These are phyloP conservation scores for Hymenoscyphus infarciens DNA, from an alignment of 2,329 filamentous ascomycete genomes.

Conservation along the genomic window DNA sequence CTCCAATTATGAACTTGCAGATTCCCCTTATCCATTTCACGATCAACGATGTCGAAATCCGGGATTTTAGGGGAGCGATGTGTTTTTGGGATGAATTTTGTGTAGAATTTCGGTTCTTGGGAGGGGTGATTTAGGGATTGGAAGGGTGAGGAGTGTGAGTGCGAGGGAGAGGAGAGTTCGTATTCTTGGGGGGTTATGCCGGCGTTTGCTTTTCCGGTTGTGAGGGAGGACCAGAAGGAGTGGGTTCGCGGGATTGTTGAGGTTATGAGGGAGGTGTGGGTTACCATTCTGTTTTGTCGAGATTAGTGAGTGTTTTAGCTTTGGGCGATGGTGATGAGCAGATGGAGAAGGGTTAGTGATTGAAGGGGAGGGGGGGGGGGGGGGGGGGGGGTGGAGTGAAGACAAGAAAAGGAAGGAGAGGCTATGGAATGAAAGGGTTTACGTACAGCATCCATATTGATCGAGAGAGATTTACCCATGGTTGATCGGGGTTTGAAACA, in stretches of 20 bases:
- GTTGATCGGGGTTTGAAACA: constrained; percentile 8
- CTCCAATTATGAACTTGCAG: background rate
- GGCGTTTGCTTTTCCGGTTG: constrained; percentile 10
- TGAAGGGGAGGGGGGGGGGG: too few relatives aligned
- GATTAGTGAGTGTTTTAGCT: too few relatives aligned
- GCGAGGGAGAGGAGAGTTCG: constrained; percentile 10
- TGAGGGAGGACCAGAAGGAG: constrained; percentile 15
- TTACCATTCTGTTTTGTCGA: background rate
- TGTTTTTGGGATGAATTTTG: too few relatives aligned
- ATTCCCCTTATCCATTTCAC: too few relatives aligned
- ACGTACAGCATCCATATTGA: constrained; percentile 14
- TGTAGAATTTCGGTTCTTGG: too few relatives aligned
- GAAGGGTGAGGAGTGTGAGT: background rate
- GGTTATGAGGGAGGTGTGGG: constrained; percentile 10
- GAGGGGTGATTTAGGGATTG: too few relatives aligned
- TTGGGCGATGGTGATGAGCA: too few relatives aligned
- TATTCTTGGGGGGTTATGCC: constrained; percentile 13
- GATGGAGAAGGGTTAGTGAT: too few relatives aligned
- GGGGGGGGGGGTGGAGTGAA: too few relatives aligned
- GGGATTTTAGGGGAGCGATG: too few relatives aligned
- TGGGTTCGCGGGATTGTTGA: constrained; percentile 16
- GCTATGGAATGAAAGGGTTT: background rate
- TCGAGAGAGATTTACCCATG: constrained; percentile 9
- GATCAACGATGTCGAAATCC: too few relatives aligned
- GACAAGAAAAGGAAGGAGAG: too few relatives aligned